Evolutionary conservation across 2,329 filamentous ascomycete genomes (phyloP).

Genomic region (Ophiostoma tasmaniense): DNA sequence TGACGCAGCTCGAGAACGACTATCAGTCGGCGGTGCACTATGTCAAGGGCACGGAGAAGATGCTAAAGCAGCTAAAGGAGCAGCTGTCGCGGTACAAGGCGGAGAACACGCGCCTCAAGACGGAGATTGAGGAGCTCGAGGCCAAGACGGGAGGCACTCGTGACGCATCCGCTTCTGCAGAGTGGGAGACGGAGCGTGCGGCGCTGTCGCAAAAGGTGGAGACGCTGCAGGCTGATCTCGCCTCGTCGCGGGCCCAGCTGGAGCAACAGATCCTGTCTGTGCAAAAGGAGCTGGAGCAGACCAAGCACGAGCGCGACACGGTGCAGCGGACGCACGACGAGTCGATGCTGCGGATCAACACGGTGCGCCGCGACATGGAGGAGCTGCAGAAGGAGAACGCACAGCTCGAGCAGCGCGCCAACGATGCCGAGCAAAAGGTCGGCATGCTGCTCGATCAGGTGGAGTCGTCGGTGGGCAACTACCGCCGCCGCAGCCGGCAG

Average conservation of each 20-base stretch:
- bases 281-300: conserved; percentile 57
- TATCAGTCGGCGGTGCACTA: conserved; percentile 98
- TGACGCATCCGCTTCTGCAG: conserved; percentile 35
- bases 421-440: conserved; percentile 88
- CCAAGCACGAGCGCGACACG: conserved; percentile 60
- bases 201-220: conserved; percentile 61
- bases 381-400: conserved; percentile 75
- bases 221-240: conserved; percentile 59
- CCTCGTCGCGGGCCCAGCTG: conserved; percentile 55
- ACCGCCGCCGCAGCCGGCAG: conserved; percentile 67
- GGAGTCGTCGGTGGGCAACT: conserved; percentile 86
- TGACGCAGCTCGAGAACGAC: conserved; percentile 89
- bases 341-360: conserved; percentile 47
- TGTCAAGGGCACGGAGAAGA: conserved; percentile 96
- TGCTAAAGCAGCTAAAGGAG: conserved; percentile 97
- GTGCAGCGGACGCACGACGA: conserved; percentile 50
- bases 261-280: conserved; percentile 63
- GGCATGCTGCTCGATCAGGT: conserved; percentile 90
- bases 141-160: conserved; percentile 29
- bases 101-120: conserved; percentile 73
- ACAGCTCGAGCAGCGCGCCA: conserved; percentile 71
- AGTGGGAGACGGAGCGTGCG: conserved; percentile 69
- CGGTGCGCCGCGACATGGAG: conserved; percentile 61
- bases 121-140: conserved; percentile 64
- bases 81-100: conserved; percentile 88